Base-by-base conservation (phyloP, 306 rosid genomes). In the Gastrolobium villosum region DNA sequence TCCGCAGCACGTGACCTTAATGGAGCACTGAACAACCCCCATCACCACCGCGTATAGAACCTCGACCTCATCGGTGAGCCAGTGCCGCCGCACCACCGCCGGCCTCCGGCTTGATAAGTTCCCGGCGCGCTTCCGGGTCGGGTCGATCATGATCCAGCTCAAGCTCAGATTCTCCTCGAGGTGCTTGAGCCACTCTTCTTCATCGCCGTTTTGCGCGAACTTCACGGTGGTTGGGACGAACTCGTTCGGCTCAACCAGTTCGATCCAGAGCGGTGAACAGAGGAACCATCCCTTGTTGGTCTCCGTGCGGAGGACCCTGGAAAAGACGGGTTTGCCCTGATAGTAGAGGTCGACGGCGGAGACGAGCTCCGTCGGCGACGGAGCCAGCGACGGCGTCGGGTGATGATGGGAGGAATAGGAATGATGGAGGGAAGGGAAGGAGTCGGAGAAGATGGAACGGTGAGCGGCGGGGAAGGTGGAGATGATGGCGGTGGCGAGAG, bases 81-180 rank as follows among this genome's bases (percentile, higher is more conserved):
- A 93, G 85, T 88, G 90, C 2, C 88, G 84, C 54, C 71, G 57
- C 3, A 82, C 90, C 3, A 79, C 73, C 10, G 93, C 90, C 37
- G 99, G 75, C 7, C 66, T 10, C 41, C 89, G 79, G 87, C 97
- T 89, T 1, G 99, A 92, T 0, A 92, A 1, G 63, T 95, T 93
- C 10, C 75, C 93, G 2, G 99, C 83, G 0, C 97, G 82, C 1
- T 88, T 84, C 20, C 73, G 59, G 34, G 72, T 41, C 8, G 90
- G 92, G 76, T 90, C 93, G 70, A 95, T 90, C 0, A 91, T 32
- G 53, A 95, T 87, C 99, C 99, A 95, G 78, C 94, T 95, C 59
- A 93, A 31, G 0, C 30, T 75, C 20, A 95, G 32, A 43, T 86
- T 88, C 10, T 95, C 83, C 62, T 88, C 84, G 1, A 93, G 57